Evolutionary conservation across 2,329 filamentous ascomycete species (phyloP), one percentile per base, ranked within the genome.

Genomic region (Orbilia oligospora): DNA sequence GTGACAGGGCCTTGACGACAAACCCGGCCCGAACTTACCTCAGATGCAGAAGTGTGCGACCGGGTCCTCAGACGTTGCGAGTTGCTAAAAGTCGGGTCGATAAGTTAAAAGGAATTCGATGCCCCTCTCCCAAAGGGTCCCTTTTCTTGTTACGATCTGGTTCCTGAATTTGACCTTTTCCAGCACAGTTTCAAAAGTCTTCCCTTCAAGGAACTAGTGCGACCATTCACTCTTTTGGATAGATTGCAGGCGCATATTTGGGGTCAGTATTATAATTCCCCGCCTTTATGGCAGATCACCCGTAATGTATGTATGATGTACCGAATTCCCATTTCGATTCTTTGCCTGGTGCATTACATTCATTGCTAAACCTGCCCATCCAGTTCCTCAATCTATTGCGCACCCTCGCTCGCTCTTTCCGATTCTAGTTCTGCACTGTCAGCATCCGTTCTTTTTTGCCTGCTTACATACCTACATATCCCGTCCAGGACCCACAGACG

Each of bases 81-180:
- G 51, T 33, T 22, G 70, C 27, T 20, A 33, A 49, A 67, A 41
- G 24, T 24, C 44, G 38, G 58, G 67, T 69, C 18, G 75, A 78
- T 78, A 78, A n/a, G n/a, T n/a, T n/a, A n/a, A 72, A 78, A 72
- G 75, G 75, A 78, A 78, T 72, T 72, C 75, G 68, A 49, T 63
- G 48, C 75, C 75, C 75, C 75, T 69, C 75, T 46, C 67, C 67
- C 53, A 69, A 72, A 67, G 68, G 75, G 63, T 55, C 64, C 64
- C 24, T 56, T 71, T 69, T 65, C 55, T 68, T 72, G 68, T 69
- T 78, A 64, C 75, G 75, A 72, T 78, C 68, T 67, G 68, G 67
- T 71, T 78, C 63, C 68, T 71, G 73, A 71, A 55, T 68, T 56
- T 53, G 61, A 48, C 51, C 64, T 72, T 48, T 65, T 41, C 53